These are phyloP conservation scores for Heliamphora exappendiculata DNA, from an alignment of 148 eudicot genomes.

Conservation along the genomic window DNA sequence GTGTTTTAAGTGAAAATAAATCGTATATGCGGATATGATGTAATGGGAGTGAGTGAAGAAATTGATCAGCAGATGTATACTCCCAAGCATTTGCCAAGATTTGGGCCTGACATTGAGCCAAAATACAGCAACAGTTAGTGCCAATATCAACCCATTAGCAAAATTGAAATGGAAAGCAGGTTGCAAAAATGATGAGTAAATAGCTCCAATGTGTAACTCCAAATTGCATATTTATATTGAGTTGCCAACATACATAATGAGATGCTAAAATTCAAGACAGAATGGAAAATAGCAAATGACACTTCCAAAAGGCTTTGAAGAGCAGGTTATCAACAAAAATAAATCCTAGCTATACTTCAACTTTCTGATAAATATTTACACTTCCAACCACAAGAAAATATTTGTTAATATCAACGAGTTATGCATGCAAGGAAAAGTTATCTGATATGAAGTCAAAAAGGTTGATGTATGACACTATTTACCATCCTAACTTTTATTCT, in stretches of 20 bases:
- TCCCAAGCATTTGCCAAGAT: conserved; percentile 83
- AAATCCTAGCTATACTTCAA: neutral
- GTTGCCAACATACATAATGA: neutral
- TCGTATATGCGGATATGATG: conserved; percentile 78
- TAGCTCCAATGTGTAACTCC: neutral
- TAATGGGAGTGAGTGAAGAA: conserved; percentile 86
- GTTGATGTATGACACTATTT: neutral
- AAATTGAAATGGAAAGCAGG: neutral
- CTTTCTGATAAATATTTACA: neutral
- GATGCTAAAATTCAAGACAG: neutral
- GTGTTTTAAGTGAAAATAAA: neutral
- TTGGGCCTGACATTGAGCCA: conserved; percentile 61
- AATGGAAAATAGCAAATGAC: neutral
- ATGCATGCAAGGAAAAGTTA: neutral
- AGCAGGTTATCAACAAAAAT: neutral
- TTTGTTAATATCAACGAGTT: neutral
- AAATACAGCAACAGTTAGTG: neutral
- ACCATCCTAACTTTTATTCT: neutral
- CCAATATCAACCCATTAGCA: neutral
- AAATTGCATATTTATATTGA: neutral
- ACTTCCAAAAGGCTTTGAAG: neutral
- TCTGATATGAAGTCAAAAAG: neutral
- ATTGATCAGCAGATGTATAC: conserved; percentile 68
- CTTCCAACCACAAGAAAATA: neutral
- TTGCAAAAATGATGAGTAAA: neutral